These are phyloP conservation scores for Elaphomyces granulatus DNA, from an alignment of 495 filamentous ascomycete species.

Conservation along the genomic window DNA sequence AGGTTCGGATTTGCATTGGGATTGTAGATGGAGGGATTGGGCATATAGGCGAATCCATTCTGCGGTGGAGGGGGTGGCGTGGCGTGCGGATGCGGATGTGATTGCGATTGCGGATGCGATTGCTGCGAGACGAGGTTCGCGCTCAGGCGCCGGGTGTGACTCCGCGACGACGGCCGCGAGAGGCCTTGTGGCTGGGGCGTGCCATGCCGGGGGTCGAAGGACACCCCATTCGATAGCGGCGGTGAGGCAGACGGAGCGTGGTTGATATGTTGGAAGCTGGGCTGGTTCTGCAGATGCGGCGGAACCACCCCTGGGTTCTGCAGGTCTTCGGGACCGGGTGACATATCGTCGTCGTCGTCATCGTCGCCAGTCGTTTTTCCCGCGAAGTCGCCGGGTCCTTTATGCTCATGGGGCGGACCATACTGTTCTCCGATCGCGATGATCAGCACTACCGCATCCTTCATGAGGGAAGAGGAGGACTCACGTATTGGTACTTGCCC, in stretches of 20 bases:
- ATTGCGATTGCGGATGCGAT: slow-evolving; percentile 59
- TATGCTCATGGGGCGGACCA: slow-evolving; percentile 85
- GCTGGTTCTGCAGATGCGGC: slow-evolving; percentile 61
- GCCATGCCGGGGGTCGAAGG: slow-evolving; percentile 55
- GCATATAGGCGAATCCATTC: slow-evolving; percentile 74
- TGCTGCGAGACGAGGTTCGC: slow-evolving; percentile 44
- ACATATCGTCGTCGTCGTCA: slow-evolving; percentile 70
- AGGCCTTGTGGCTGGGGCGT: slow-evolving; percentile 64
- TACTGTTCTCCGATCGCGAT: too few relatives aligned
- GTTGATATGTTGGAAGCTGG: slow-evolving; percentile 63
- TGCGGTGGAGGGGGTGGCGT: slow-evolving; percentile 46
- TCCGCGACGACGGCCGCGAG: slow-evolving; percentile 72
- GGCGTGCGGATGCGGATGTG: slow-evolving; percentile 39
- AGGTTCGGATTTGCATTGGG: slow-evolving; percentile 41
- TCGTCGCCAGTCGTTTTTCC: slow-evolving; percentile 73
- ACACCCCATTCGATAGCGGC: slow-evolving; percentile 68
- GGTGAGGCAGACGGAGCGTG: slow-evolving; percentile 83
- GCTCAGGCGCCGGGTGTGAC: slow-evolving; percentile 59
- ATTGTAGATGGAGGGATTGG: slow-evolving; percentile 74
- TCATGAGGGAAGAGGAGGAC: slow-evolving; percentile 29
- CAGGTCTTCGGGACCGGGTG: slow-evolving; percentile 47
- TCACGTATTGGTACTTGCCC: slow-evolving; percentile 73
- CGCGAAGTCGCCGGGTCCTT: slow-evolving; percentile 84
- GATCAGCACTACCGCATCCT: too few relatives aligned
- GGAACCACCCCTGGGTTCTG: slow-evolving; percentile 50